Base-by-base conservation (phyloP, 495 filamentous ascomycete species). In the Bacidia gigantensis region DNA sequence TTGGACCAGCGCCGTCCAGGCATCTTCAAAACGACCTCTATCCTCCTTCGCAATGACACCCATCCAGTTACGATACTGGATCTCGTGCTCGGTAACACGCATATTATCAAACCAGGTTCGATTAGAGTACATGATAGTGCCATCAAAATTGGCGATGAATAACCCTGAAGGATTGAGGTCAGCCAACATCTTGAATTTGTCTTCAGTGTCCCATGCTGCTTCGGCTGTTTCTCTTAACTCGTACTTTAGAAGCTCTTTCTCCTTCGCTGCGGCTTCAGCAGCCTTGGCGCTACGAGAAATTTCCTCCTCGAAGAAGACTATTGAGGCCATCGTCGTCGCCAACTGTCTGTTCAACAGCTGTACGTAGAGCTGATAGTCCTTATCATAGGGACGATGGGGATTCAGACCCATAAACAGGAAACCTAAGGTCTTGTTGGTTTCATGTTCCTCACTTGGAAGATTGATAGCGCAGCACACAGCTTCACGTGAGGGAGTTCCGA, bases 261-360 rank as follows among this genome's bases (percentile, higher is more conserved):
- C 79, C 35, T 78, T 65, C 9, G 78, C 78, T 11, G 82, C 82
- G 35, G 83, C 65, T 21, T 74, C 74, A 14, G 82, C 82, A 3
- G 82, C 83, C 54, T 69, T 69, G 62, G 81, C 74, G 14, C 82
- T 82, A 46, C 81, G 66, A 48, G 73, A 72, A 55, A 86, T 86
- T 59, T 87, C 83, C 54, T 85, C 82, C 56, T 85, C 82, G 51
- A 84, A 84, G 3, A 87, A 60, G 0, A 85, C 80, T 9, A 85
- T 81, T 0, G 81, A 83, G 11, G 82, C 82, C 59, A 86, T 72
- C 5, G 80, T 81, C 0, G 83, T 87, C 9, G 78, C 79, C 9
- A 86, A 66, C 56, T 86, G 83, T 11, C 81, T 73, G 40, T 76
- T 80, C 17, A 87, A 65, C n/a, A 87, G 67, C 57, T 78, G 78